Percentiles rank a stretch among this genome's conserved stretches.
Evolutionary conservation across 2,329 filamentous ascomycete species (phyloP).

Genomic region (Aspergillus terreus): DNA sequence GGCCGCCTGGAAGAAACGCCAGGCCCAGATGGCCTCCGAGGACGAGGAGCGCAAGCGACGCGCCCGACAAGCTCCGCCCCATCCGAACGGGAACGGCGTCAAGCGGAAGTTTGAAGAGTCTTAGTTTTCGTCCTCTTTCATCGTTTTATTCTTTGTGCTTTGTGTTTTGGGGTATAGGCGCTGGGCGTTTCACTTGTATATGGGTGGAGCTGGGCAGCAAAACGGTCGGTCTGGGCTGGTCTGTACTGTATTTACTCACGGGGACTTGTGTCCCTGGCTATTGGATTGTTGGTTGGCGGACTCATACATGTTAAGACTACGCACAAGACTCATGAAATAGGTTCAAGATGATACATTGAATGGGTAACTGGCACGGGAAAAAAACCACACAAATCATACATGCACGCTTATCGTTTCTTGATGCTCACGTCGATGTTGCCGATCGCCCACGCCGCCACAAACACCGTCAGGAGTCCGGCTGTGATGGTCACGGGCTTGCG

Average conservation of each 20-base stretch:
- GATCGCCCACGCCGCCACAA: slow-evolving; percentile 69
- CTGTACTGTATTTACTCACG: background rate
- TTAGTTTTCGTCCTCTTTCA: slow-evolving; percentile 1
- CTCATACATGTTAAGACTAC: background rate
- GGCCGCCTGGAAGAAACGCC: slow-evolving; percentile 71
- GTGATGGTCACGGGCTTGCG: slow-evolving; percentile 86
- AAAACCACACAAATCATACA: slow-evolving; percentile 16
- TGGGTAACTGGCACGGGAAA: slow-evolving; percentile 6
- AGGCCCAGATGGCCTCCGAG: slow-evolving; percentile 33
- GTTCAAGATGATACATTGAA: slow-evolving; percentile 4
- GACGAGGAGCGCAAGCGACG: slow-evolving; percentile 24
- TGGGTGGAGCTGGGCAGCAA: background rate
- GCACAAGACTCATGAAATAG: background rate
- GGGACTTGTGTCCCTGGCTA: background rate
- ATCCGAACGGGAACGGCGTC: slow-evolving; percentile 32
- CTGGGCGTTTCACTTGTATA: background rate
- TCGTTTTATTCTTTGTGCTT: slow-evolving; percentile 1
- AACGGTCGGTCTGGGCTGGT: background rate
- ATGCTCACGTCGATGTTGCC: slow-evolving; percentile 81
- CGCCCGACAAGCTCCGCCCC: slow-evolving; percentile 22
- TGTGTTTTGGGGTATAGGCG: background rate
- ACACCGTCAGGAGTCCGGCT: slow-evolving; percentile 67
- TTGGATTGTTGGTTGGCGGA: background rate
- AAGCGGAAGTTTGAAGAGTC: slow-evolving; percentile 43
- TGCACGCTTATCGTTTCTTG: slow-evolving; percentile 46